Base-by-base conservation (phyloP, 345 rosid genomes). In the Schrenkiella parvula region DNA sequence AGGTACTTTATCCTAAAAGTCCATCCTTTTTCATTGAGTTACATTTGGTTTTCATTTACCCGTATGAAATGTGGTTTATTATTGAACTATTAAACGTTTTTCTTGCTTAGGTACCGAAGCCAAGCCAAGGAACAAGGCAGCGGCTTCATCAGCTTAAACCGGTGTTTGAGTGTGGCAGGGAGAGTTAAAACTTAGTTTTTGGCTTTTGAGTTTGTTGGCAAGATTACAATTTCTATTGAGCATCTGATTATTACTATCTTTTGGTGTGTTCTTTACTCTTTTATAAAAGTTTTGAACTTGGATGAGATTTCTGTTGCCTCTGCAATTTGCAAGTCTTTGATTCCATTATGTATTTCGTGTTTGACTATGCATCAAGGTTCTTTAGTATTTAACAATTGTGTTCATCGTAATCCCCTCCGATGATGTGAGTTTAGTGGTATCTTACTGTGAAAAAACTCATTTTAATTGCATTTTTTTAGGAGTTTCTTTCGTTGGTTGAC, bases 61-160 rank as follows among this genome's bases (percentile, higher is more conserved):
- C 11, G 0, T 41, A 0, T 14, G 34, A 8, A 2, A 14, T 19
- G 1, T 1, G 12, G 26, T 35, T 47, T 6, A 9, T 17, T 10
- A 57, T 35, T 1, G 3, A 11, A 13, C 3, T 15, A n/a, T 42
- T 19, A 0, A 4, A 3, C 28, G 2, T n/a, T 47, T 42, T 8
- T 41, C 44, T 13, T 29, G 14, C 8, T 56, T 58, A 88, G 95
- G 95, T 23, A 87, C 91, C 64, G 74, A 85, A 80, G 91, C 95
- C 5, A 80, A 85, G 71, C 91, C 95, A 23, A 86, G 91, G 66
- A 85, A 70, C 73, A 83, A 78, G 79, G 76, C 31, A 8, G 84
- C 79, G 0, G 90, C 81, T 34, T 78, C 91, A 25, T 81, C 90
- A 18, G 31, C 91, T 21, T 84, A 78, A 64, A 71, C 43, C 6